phyloP scores from a whole-genome alignment of 2,329 filamentous ascomycete species.

The Talaromyces sp. region DNA sequence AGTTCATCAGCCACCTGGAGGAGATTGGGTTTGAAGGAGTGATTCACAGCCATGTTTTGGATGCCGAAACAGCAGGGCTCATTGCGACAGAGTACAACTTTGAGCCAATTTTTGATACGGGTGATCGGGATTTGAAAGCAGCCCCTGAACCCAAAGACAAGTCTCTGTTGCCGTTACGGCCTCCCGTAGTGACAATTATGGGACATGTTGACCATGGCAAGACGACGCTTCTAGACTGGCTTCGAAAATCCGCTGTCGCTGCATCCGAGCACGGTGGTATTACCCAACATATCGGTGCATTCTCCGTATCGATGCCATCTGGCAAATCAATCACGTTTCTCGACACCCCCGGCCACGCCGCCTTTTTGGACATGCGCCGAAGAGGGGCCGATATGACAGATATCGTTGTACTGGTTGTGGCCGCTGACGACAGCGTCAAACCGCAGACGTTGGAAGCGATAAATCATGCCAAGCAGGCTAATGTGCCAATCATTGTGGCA shows the following conservation, averaged over 20 bases:
- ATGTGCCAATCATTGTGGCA: slow-evolving; percentile 93
- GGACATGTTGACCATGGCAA: slow-evolving; percentile 98
- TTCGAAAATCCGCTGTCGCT: slow-evolving; percentile 87
- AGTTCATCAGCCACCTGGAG: slow-evolving; percentile 70
- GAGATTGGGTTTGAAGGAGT: slow-evolving; percentile 88
- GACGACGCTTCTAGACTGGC: slow-evolving; percentile 88
- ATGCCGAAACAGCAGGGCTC: slow-evolving; percentile 81
- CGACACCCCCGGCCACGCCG: slow-evolving; percentile 92
- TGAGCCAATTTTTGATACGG: slow-evolving; percentile 67
- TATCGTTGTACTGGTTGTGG: slow-evolving; percentile 92
- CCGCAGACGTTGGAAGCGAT: slow-evolving; percentile 95
- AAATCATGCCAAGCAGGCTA: slow-evolving; percentile 81
- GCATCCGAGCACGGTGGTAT: slow-evolving; percentile 93
- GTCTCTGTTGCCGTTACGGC: slow-evolving; percentile 64
- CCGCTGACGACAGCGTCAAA: slow-evolving; percentile 95
- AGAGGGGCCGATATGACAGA: slow-evolving; percentile 94
- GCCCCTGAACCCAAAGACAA: slow-evolving; percentile 64
- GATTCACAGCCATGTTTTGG: slow-evolving; percentile 76
- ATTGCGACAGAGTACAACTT: slow-evolving; percentile 91
- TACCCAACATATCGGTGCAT: slow-evolving; percentile 97
- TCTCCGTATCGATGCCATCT: slow-evolving; percentile 79
- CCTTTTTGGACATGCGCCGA: slow-evolving; percentile 92
- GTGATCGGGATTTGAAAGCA: slow-evolving; percentile 66
- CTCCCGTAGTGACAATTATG: slow-evolving; percentile 98
- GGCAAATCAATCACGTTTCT: slow-evolving; percentile 93